Base-by-base conservation (phyloP, 495 filamentous ascomycete genomes). In the Halenospora varia region DNA sequence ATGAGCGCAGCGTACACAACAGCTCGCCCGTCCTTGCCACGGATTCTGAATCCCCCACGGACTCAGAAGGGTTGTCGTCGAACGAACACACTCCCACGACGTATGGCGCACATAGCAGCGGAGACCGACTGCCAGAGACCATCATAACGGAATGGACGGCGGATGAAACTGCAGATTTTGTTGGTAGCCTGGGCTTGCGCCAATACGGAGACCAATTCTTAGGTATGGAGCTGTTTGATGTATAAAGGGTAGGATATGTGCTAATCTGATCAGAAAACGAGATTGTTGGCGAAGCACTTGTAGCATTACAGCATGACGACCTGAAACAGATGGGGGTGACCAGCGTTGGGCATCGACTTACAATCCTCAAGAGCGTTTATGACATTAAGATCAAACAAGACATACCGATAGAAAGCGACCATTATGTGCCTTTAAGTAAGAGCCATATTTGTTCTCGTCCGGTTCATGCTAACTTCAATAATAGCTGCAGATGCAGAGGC, bases 371-470 rank as follows among this genome's bases (percentile, higher is more conserved):
- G 73, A 88, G 82, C 60, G 90, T 97, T 35, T 98, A 96, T 71
- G 92, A 97, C 66, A 83, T 91, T 61, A 98, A 98, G 75, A 83
- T 92, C 64, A 89, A 88, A 59, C 90, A 97, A 67, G 88, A 91
- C 63, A 82, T 98, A 56, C 87, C 89, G 2, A 85, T 96, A 57
- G 94, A 97, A 60, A 81, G 86, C 22, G 94, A 96, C 62, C 88
- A 97, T 66, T 98, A 96, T 71, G 85, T 97, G 49, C 95, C 94
- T 39, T 80, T 92, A 25, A 92, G 92, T 97, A 85, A 61, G 89
- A 79, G 17, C 47, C 6, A 15, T 8, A 9, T 10, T 23, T 46
- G 29, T 58, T 9, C 50, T 53, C 24, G 0, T 10, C 13, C 9
- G 9, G 25, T 20, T 26, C 2, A 0, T 53, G 17, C 48, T 68